A percentile compares a stretch with the other conserved stretches of the same genome.
These are phyloP conservation scores for Oryza longistaminata DNA, from an alignment of 176 grass and related monocot species.

Conservation along the genomic window DNA sequence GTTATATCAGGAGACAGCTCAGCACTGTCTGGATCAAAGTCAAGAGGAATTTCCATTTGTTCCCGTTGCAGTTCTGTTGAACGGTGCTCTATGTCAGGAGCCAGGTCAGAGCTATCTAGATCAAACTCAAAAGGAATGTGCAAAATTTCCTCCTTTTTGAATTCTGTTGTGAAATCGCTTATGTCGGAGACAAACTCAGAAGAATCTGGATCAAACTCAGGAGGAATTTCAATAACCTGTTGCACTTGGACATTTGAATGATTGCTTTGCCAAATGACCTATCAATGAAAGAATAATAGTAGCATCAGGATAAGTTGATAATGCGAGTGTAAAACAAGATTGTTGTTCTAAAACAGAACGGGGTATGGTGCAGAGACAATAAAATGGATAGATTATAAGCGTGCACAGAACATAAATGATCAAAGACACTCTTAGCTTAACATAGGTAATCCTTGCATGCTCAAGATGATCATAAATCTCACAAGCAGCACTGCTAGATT, in stretches of 20 bases:
- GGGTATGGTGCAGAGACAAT: background rate
- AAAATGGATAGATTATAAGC: background rate
- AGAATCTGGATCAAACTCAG: conserved; percentile 62
- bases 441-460: background rate
- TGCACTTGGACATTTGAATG: conserved; percentile 27
- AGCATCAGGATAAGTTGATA: conserved; percentile 1
- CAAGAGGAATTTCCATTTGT: conserved; percentile 44
- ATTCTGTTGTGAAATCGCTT: conserved; percentile 51
- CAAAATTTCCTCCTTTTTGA: conserved; percentile 24
- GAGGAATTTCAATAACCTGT: conserved; percentile 49
- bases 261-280: conserved; percentile 45
- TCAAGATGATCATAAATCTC: background rate
- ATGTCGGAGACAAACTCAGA: conserved; percentile 59
- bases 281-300: conserved; percentile 15
- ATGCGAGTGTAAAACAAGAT: conserved; percentile 14
- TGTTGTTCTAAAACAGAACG: background rate
- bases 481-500: background rate
- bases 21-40: conserved; percentile 45
- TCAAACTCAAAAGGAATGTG: conserved; percentile 46
- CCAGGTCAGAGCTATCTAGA: conserved; percentile 48
- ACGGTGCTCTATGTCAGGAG: conserved; percentile 31
- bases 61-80: conserved; percentile 38
- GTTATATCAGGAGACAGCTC: conserved; percentile 59
- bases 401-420: background rate
- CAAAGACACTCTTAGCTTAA: conserved; percentile 6